A percentile compares a stretch with the other conserved stretches of the same genome.
phyloP scores from a whole-genome alignment of 2,329 filamentous ascomycete species.

The Aspergillus piperis region DNA sequence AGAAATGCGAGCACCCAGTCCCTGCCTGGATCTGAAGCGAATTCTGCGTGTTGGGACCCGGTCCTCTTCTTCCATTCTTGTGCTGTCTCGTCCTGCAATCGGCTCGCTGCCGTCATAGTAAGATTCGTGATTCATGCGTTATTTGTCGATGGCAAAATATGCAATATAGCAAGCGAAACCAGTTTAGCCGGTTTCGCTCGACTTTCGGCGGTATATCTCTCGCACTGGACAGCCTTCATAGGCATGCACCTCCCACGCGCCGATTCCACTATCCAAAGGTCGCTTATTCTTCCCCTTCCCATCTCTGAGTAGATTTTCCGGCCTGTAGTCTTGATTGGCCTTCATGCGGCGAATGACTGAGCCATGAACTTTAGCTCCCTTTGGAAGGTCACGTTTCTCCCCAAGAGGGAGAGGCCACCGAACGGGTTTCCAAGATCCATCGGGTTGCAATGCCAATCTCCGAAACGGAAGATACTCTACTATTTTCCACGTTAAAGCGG shows the following conservation, averaged over 20 bases:
- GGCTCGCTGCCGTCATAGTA: too few species aligned
- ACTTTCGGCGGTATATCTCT: constrained; percentile 55
- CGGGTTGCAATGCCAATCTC: constrained; percentile 67
- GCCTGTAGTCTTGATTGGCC: constrained; percentile 61
- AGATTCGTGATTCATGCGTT: too few species aligned
- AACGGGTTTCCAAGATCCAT: constrained; percentile 65
- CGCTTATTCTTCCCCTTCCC: constrained; percentile 63
- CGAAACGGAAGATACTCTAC: constrained; percentile 78
- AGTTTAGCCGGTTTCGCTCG: too few species aligned
- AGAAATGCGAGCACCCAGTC: too few species aligned
- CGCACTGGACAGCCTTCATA: constrained; percentile 63
- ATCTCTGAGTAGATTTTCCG: constrained; percentile 71
- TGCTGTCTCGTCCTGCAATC: too few species aligned
- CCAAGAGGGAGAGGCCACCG: constrained; percentile 72
- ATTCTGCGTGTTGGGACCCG: fast-evolving
- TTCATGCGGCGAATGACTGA: constrained; percentile 71
- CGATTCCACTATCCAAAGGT: constrained; percentile 60
- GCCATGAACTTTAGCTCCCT: constrained; percentile 65
- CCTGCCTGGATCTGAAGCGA: too few species aligned
- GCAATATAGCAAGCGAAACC: too few species aligned
- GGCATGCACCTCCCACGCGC: constrained; percentile 64
- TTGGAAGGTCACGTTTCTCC: constrained; percentile 70
- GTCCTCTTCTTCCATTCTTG: too few species aligned
- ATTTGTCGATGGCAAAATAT: too few species aligned
- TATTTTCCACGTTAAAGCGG: constrained; percentile 65